A percentile compares a stretch with the other conserved stretches of the same genome.
Conservation (phyloP, 116 monocot genomes). For the Phalaenopsis hybrid region DNA sequence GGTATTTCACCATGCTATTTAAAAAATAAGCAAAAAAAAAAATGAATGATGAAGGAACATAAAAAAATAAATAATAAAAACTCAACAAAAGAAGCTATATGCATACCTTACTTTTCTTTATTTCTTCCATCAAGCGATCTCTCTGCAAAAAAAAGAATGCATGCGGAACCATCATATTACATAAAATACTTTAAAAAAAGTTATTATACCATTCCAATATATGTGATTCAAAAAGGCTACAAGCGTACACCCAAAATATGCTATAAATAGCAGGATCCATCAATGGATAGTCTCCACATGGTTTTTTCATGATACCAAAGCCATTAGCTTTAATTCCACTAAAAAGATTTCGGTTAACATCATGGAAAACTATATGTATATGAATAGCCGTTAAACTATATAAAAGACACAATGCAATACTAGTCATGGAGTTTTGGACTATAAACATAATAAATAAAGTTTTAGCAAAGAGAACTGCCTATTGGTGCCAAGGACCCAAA, state of each 20-base stretch:
- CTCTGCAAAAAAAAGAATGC: constrained; percentile 22
- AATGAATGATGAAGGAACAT: background rate
- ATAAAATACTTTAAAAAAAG: background rate
- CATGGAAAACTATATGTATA: background rate
- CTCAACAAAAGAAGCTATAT: background rate
- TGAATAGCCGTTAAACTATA: background rate
- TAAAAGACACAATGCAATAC: background rate
- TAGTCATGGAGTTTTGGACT: background rate
- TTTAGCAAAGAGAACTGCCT: background rate
- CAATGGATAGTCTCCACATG: background rate
- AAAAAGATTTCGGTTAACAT: background rate
- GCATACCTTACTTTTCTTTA: constrained; percentile 34
- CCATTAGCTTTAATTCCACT: background rate
- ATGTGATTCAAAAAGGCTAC: background rate
- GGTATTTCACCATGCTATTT: background rate
- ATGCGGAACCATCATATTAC: background rate
- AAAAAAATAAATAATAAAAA: background rate
- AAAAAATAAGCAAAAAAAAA: background rate
- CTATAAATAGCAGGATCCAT: too few relatives aligned
- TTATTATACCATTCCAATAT: background rate
- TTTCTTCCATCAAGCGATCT: constrained; percentile 25
- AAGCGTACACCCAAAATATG: too few relatives aligned
- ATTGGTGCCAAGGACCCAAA: background rate
- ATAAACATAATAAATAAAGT: background rate
- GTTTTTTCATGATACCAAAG: background rate